Base-by-base conservation (phyloP, 495 filamentous ascomycete species). In the Penicillium tannophilum region DNA sequence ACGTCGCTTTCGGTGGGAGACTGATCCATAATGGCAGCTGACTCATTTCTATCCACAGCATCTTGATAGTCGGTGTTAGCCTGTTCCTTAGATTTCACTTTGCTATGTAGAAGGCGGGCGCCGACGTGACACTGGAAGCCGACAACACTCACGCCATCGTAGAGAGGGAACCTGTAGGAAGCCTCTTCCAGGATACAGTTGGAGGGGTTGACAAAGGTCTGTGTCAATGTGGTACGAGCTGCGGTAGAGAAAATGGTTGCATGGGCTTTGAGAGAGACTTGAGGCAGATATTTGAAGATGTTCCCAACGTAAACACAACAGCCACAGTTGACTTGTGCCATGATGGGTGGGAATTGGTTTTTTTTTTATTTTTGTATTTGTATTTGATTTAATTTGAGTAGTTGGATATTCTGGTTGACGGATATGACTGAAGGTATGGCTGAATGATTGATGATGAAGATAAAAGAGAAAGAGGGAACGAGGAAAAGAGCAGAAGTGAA, bases 81-180 rank as follows among this genome's bases (percentile, higher is more conserved):
- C 30, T 63, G 54, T 16, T 60, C 62, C 39, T 63, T 66, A 1
- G 52, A 45, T 33, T 66, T 66, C 23, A 66, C 64, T 14, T 53
- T 50, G 42, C 64, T 59, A 30, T 59, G 55, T 4, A 66, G 52
- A 9, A 61, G 24, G 7, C 58, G 54, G 9, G 28, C 23, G 23
- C 61, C 61, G 7, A 66, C 55, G 3, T 23, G 53, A 26, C 65
- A 63, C 19, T 59, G 16, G 16, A 65, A 63, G 0, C 55, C 54
- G 10, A 66, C 60, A 23, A 65, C 55, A 49, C 56, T 65, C 8
- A 59, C 48, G 30, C 65, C 60, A 59, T 68, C 60, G 17, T 61
- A 66, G 12, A 66, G 61, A 39, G 64, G 64, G 2, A 64, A 66
- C 0, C 16, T 42, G 49, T 66, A 66, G 2, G 20, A 54, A 6